Evolutionary conservation across 192 early-diverging fungal genomes (phyloP).

Genomic region (Jimgerdemannia flammicorona): DNA sequence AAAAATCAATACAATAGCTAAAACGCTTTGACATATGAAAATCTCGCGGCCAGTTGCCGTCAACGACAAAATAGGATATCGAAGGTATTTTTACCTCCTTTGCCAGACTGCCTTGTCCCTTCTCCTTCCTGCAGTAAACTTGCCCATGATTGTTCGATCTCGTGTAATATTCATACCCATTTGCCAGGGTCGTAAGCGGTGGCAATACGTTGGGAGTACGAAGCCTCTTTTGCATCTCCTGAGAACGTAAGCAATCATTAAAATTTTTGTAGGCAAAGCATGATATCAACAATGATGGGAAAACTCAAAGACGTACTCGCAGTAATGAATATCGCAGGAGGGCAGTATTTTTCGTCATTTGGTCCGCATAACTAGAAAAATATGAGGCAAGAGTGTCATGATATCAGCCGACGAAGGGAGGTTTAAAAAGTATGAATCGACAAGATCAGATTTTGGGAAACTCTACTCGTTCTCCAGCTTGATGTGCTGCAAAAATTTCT

Average conservation of each 20-base stretch:
- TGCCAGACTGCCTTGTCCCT: slow-evolving; percentile 26
- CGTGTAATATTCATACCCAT: slow-evolving; percentile 54
- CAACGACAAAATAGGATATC: not conserved
- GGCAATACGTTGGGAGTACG: slow-evolving; percentile 32
- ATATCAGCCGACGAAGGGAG: not conserved
- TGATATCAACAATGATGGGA: not conserved
- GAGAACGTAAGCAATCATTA: not conserved
- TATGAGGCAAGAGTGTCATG: not conserved
- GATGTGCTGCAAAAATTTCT: slow-evolving; percentile 45
- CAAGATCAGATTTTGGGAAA: not conserved
- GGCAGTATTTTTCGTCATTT: slow-evolving; percentile 11
- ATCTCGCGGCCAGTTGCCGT: not conserved
- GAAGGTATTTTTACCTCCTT: slow-evolving; percentile 30
- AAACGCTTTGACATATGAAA: not conserved
- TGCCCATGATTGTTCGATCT: slow-evolving; percentile 40
- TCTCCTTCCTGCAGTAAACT: slow-evolving; percentile 44
- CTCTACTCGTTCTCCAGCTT: slow-evolving; percentile 47
- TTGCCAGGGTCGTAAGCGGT: slow-evolving; percentile 39
- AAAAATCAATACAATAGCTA: not conserved
- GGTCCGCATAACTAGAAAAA: slow-evolving; percentile 17
- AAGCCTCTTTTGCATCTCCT: slow-evolving; percentile 53
- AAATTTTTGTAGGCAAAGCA: not conserved
- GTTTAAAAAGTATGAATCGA: not conserved
- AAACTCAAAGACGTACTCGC: slow-evolving; percentile 1
- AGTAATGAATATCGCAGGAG: slow-evolving; percentile 5